Conservation (phyloP, 2,329 filamentous ascomycete genomes). For the Penicillium sp. region DNA sequence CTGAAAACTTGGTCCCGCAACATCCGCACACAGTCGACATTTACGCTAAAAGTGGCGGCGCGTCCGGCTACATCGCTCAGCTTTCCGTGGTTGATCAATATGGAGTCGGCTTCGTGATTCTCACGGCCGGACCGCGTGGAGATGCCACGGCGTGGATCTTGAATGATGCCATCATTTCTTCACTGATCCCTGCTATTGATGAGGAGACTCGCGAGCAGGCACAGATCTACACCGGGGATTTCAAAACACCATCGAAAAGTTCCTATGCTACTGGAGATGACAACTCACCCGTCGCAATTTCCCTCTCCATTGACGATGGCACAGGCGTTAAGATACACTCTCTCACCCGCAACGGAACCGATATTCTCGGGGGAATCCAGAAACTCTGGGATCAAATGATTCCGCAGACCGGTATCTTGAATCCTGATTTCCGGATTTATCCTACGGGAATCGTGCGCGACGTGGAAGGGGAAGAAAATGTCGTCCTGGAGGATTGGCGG, state of each 20-base stretch:
- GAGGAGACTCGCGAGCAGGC: slow-evolving; percentile 25
- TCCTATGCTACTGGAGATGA: slow-evolving; percentile 6
- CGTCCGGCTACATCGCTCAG: slow-evolving; percentile 34
- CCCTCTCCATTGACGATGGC: slow-evolving; percentile 10
- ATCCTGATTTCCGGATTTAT: slow-evolving; percentile 14
- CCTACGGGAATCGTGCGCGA: slow-evolving; percentile 13
- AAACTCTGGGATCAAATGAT: slow-evolving; percentile 10
- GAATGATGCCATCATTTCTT: slow-evolving; percentile 26
- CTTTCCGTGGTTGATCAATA: slow-evolving; percentile 35
- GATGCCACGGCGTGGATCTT: slow-evolving; percentile 23
- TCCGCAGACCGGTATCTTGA: slow-evolving; percentile 14
- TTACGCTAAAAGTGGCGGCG: slow-evolving; percentile 35
- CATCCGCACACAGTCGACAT: slow-evolving; percentile 32
- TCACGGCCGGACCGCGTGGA: slow-evolving; percentile 27
- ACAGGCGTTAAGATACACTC: slow-evolving; percentile 15
- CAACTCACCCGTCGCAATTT: slow-evolving; percentile 7
- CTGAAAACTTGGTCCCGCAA: slow-evolving; percentile 19
- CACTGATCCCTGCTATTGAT: slow-evolving; percentile 28
- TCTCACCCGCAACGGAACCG: slow-evolving; percentile 13
- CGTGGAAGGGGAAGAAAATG: slow-evolving; percentile 2
- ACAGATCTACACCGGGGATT: slow-evolving; percentile 1
- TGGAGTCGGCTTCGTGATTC: slow-evolving; percentile 28
- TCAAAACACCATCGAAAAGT: no score
- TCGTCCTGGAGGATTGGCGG: slow-evolving; percentile 20
- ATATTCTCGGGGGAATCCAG: slow-evolving; percentile 13